Evolutionary conservation across 495 filamentous ascomycete genomes (phyloP), one percentile per base, ranked within the genome.

Genomic region (Clavariopsis aquatica): DNA sequence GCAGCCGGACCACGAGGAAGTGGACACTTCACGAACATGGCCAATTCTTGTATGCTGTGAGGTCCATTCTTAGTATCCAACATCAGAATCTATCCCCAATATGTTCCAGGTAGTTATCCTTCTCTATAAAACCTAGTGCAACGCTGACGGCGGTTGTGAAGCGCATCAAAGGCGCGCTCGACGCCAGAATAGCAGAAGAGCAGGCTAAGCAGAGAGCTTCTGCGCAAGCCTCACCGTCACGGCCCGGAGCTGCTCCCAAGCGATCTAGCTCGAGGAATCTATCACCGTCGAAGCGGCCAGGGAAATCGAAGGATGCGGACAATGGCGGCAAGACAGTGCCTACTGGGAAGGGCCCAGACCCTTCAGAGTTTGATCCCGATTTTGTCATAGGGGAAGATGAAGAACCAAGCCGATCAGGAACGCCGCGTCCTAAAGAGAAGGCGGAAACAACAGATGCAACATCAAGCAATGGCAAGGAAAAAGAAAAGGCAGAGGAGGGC

Each of bases 171-270:
- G 89, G 88, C 64, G 89, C 89, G 54, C 89, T 96, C 71, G 91
- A 96, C 72, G 85, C 85, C 66, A 85, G 87, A 68, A 92, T 96
- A 65, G 89, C 91, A 67, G 90, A 96, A 78, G 92, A 96, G 80
- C 90, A 94, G 76, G 89, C 90, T 57, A 86, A 90, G 52, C 86
- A 90, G 69, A 82, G 81, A 69, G 76, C 52, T 15, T 17, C 86
- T 47, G 72, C 78, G 15, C 78, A 83, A 59, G 75, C 80, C 20
- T 78, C 81, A 46, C 73, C 80, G 31, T 78, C 77, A 29, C 79
- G 78, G 55, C 81, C 81, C 55, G 64, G 75, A 60, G 83, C 80
- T 36, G 38, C 64, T 15, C 69, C 81, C 49, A 75, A 82, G 27
- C 76, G 83, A 29, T 79, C 83, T 23, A 74, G 79, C 31, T 77